Conservation (phyloP, 2,329 filamentous ascomycete species). For the Arachnopeziza araneosa region DNA sequence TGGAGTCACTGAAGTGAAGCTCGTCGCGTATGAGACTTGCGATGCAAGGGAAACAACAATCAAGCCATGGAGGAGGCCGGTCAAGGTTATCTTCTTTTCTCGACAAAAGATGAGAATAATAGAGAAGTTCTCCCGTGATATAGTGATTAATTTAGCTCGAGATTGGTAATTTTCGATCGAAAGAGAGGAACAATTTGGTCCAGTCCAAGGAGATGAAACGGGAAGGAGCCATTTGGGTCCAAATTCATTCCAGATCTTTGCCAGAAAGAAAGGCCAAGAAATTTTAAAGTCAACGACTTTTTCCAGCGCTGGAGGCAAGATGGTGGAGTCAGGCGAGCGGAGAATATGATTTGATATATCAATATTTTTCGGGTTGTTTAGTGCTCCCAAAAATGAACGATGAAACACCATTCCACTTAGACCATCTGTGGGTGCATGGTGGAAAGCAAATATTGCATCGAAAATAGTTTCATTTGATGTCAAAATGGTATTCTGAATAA, state of each 20-base stretch:
- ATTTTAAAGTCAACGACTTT: conserved; percentile 26
- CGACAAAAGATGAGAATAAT: conserved; percentile 8
- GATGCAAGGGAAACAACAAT: conserved; percentile 37
- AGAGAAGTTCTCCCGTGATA: conserved; percentile 3
- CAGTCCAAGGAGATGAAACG: conserved; percentile 34
- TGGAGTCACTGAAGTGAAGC: conserved; percentile 38
- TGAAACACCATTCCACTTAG: conserved; percentile 45
- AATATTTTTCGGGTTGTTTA: conserved; percentile 28
- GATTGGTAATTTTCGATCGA: conserved; percentile 17
- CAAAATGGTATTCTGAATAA: conserved; percentile 28
- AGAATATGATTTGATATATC: conserved; percentile 24
- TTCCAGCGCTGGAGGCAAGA: conserved; percentile 16
- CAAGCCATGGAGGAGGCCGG: conserved; percentile 43
- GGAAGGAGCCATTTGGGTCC: conserved; percentile 35
- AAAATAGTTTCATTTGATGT: conserved; percentile 7
- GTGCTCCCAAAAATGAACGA: conserved; percentile 37
- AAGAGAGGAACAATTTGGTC: conserved; percentile 32
- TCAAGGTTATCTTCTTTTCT: conserved; percentile 40
- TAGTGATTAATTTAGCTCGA: conserved; percentile 6
- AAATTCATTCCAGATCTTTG: conserved; percentile 36
- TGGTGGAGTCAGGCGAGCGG: conserved; percentile 26
- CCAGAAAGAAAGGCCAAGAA: conserved; percentile 38
- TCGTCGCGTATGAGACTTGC: conserved; percentile 32
- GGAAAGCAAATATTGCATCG: conserved; percentile 41
- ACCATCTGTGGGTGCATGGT: conserved; percentile 50